Conservation (phyloP, 768 basidiomycete genomes). For the Tulasnella sp. region DNA sequence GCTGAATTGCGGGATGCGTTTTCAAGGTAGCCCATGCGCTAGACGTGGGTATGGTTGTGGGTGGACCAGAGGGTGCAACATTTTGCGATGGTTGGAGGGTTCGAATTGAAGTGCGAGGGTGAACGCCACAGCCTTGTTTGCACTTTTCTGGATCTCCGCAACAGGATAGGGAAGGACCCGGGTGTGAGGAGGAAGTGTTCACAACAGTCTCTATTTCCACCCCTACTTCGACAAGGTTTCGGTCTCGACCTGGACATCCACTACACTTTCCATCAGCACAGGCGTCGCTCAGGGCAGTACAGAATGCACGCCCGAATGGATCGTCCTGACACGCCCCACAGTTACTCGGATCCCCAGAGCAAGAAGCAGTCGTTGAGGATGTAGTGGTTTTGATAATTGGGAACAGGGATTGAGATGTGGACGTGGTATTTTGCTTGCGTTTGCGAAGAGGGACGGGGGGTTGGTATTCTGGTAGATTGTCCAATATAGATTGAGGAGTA, state of each 20-base stretch:
- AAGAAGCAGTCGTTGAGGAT: slow-evolving; percentile 26
- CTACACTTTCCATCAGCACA: slow-evolving; percentile 30
- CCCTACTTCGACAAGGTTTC: no score
- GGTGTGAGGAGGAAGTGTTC: no score
- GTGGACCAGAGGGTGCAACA: slow-evolving; percentile 11
- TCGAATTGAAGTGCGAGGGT: background rate
- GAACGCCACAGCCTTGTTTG: no score
- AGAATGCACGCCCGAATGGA: slow-evolving; percentile 78
- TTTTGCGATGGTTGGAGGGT: no score
- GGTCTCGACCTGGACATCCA: slow-evolving; percentile 3
- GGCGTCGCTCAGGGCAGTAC: slow-evolving; percentile 56
- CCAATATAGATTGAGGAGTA: slow-evolving; percentile 46
- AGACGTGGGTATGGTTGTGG: slow-evolving; percentile 47
- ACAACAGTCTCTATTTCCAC: no score
- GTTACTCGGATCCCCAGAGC: slow-evolving; percentile 78
- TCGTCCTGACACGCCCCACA: slow-evolving; percentile 79
- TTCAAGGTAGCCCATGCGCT: slow-evolving; percentile 77
- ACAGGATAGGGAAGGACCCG: no score
- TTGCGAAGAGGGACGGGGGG: slow-evolving; percentile 71
- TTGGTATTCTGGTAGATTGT: slow-evolving; percentile 67
- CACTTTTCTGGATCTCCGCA: no score
- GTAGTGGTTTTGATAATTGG: background rate
- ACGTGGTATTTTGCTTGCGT: slow-evolving; percentile 24
- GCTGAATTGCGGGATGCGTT: slow-evolving; percentile 70
- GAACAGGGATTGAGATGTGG: slow-evolving; percentile 4